Evolutionary conservation across 2,329 filamentous ascomycete species (phyloP).

Genomic region (Nectriaceae sp.): DNA sequence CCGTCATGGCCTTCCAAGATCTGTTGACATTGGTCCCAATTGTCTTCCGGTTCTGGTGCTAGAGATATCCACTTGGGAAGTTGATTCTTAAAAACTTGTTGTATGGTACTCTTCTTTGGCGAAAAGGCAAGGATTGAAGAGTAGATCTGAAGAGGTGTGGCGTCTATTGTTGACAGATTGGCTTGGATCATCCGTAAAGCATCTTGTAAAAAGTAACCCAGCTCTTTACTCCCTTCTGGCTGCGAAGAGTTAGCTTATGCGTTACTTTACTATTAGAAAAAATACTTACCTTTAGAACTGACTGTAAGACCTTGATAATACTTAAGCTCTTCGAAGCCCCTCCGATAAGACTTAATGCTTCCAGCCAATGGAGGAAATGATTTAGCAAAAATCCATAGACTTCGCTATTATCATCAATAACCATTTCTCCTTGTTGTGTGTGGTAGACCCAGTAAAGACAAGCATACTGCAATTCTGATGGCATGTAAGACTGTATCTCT

Average conservation of each 20-base stretch:
- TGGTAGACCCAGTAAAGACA: constrained; percentile 42
- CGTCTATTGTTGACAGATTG: not conserved
- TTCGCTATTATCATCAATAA: not conserved
- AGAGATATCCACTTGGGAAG: constrained; percentile 1
- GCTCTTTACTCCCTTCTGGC: not conserved
- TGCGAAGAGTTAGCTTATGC: not conserved
- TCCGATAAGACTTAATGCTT: constrained; percentile 14
- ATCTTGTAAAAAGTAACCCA: not conserved
- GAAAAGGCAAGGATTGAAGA: constrained; percentile 3
- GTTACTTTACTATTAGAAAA: not conserved
- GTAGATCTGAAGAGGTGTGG: constrained; percentile 5
- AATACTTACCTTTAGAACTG: not conserved
- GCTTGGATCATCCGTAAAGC: not conserved
- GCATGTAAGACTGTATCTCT: constrained; percentile 17
- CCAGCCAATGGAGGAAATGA: constrained; percentile 21
- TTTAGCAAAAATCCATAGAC: constrained; percentile 8
- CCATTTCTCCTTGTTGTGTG: constrained; percentile 17
- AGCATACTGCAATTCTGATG: constrained; percentile 40
- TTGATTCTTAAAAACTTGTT: not conserved
- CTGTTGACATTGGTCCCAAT: not conserved
- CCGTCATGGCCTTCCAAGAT: not conserved
- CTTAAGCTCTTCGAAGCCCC: not conserved
- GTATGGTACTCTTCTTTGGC: not conserved
- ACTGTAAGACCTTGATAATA: not conserved
- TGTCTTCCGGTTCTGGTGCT: not conserved